A percentile compares a stretch with the other conserved stretches of the same genome.
Conservation (phyloP, 2,329 filamentous ascomycete species). For the Ophiostoma populinum region DNA sequence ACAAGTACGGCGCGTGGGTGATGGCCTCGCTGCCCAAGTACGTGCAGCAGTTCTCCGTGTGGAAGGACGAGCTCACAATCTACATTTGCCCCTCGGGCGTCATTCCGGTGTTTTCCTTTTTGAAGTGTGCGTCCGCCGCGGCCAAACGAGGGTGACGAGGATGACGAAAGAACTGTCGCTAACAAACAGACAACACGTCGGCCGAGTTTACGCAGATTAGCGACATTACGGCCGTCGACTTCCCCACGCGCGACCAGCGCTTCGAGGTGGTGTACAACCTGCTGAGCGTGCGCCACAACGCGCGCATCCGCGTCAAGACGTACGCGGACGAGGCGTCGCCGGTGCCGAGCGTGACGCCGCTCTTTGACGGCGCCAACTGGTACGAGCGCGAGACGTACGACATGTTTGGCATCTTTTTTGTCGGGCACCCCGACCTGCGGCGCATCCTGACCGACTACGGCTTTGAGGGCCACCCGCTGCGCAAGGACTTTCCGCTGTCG, state of each 20-base stretch:
- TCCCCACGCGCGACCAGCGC: conserved; percentile 82
- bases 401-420: conserved; percentile 93
- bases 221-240: conserved; percentile 89
- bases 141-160: no score
- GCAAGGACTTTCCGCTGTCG: conserved; percentile 95
- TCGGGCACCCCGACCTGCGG: conserved; percentile 83
- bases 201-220: conserved; percentile 91
- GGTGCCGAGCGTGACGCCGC: conserved; percentile 67
- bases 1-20: conserved; percentile 90
- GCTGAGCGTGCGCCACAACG: conserved; percentile 88
- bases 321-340: conserved; percentile 94
- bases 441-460: conserved; percentile 99
- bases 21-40: conserved; percentile 96
- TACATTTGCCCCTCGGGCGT: conserved; percentile 80
- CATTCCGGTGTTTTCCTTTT: conserved; percentile 80
- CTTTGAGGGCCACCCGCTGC: conserved; percentile 90
- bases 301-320: conserved; percentile 93
- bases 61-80: conserved; percentile 96
- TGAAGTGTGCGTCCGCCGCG: conserved; percentile 46
- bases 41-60: conserved; percentile 97
- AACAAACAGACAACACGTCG: conserved; percentile 62
- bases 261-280: conserved; percentile 98
- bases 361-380: conserved; percentile 96
- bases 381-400: conserved; percentile 98
- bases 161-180: background rate